Evolutionary conservation across 176 grass and related monocot species (phyloP).

Genomic region (Aegilops sharonensis): DNA sequence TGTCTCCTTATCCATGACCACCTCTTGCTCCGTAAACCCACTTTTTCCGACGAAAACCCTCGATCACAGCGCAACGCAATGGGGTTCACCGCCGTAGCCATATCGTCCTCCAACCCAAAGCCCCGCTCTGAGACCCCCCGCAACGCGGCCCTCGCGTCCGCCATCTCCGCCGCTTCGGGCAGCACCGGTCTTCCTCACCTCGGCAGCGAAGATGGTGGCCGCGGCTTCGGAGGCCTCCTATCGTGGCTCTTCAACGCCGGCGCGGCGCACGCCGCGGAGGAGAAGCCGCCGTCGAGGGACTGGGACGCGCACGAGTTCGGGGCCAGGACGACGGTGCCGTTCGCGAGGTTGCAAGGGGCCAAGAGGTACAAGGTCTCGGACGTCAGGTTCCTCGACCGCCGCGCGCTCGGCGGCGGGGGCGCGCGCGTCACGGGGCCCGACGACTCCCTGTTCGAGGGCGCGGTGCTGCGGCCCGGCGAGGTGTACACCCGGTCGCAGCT

Average conservation of each 20-base stretch:
- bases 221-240: slow-evolving; percentile 60
- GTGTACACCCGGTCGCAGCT: slow-evolving; percentile 93
- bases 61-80: slow-evolving; percentile 25
- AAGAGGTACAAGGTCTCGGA: slow-evolving; percentile 89
- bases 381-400: slow-evolving; percentile 73
- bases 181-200: slow-evolving; percentile 34
- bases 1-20: not conserved
- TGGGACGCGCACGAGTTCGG: slow-evolving; percentile 87
- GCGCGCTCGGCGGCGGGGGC: not conserved
- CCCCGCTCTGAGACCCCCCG: slow-evolving; percentile 23
- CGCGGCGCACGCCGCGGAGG: slow-evolving; percentile 61
- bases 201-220: slow-evolving; percentile 32
- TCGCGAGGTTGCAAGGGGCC: slow-evolving; percentile 69
- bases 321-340: slow-evolving; percentile 53
- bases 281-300: slow-evolving; percentile 33
- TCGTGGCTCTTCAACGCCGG: slow-evolving; percentile 48
- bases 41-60: not conserved
- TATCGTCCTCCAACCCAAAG: slow-evolving; percentile 16
- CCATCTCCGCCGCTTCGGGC: slow-evolving; percentile 31
- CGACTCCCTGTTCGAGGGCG: slow-evolving; percentile 88
- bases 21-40: not conserved
- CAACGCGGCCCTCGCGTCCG: slow-evolving; percentile 41
- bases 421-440: slow-evolving; percentile 40
- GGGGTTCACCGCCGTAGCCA: slow-evolving; percentile 24
- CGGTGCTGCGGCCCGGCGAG: slow-evolving; percentile 76